Base-by-base conservation (phyloP, 2,329 filamentous ascomycete species). In the Trichophaea hybrida region DNA sequence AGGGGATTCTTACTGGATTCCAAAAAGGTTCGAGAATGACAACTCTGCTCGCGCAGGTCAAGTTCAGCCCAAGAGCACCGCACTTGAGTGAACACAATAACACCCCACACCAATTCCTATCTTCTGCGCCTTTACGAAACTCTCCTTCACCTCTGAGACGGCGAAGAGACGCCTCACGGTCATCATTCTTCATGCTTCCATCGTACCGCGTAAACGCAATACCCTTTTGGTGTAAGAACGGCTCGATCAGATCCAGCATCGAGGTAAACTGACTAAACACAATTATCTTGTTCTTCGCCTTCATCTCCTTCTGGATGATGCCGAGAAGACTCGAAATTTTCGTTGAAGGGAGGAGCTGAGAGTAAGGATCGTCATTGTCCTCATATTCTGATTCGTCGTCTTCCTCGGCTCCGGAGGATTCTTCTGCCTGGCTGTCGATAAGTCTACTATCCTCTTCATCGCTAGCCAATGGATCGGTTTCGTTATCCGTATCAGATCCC, bases 191-290 rank as follows among this genome's bases (percentile, higher is more conserved):
- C 93, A 98, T 98, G 68, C 83, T 82, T 59, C 93, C 93, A 70
- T 98, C 93, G 73, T 98, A 98, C 58, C 93, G 86, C 13, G 87
- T 87, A 70, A 85, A 94, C 62, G 79, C 79, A 72, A 95, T 84
- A 12, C 82, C 81, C 12, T 85, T 82, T 53, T 82, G 78, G 50
- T 79, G 78, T 61, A 98, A 77, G 73, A 97, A 96, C 1, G 93
- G 93, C 71, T 97, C 89, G 64, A 98, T 83, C 33, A 97, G 82
- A 74, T 97, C 87, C 50, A 98, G 82, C 93, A 98, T 98, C 0
- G 88, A 93, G 0, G 93, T 98, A 74, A 98, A 98, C 69, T 97
- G 88, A 1, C 89, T 95, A 74, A 98, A 98, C 64, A 98, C 89
- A 69, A 98, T 98, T 70, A 95, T 94, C 71, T 98, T 98, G 78